A percentile compares a stretch with the other conserved stretches of the same genome.
phyloP scores from a whole-genome alignment of 169 alveolate species.

The Cryptosporidium canis region DNA sequence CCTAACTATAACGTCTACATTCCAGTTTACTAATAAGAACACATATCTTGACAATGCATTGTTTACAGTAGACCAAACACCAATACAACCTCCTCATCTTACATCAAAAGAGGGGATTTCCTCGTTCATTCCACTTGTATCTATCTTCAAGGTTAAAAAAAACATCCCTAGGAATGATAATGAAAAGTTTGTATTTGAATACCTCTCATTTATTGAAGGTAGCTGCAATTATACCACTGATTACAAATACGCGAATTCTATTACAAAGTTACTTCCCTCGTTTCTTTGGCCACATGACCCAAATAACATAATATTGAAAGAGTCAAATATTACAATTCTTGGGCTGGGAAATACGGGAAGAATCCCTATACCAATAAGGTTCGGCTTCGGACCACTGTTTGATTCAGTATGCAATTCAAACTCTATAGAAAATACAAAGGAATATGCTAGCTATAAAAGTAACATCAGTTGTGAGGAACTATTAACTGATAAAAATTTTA shows the following conservation, averaged over 20 bases:
- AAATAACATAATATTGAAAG: conserved; percentile 27
- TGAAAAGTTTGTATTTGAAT: background rate
- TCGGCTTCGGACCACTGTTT: conserved; percentile 60
- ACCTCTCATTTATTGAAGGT: conserved; percentile 4
- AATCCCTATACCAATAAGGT: conserved; percentile 12
- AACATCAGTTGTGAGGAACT: background rate
- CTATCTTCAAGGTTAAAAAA: conserved; percentile 19
- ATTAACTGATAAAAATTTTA: background rate
- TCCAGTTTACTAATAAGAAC: conserved; percentile 40
- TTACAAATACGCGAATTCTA: background rate
- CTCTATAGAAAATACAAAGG: background rate
- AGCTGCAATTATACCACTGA: background rate
- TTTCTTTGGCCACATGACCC: conserved; percentile 72
- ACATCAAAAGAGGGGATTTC: conserved; percentile 60
- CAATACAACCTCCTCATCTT: conserved; percentile 62
- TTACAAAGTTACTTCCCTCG: conserved; percentile 43
- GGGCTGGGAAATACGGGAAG: conserved; percentile 60
- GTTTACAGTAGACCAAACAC: conserved; percentile 62
- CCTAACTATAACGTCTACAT: conserved; percentile 40
- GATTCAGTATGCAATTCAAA: conserved; percentile 1
- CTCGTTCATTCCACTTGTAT: conserved; percentile 49
- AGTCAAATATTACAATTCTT: conserved; percentile 27
- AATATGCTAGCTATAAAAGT: background rate
- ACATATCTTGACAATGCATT: background rate
- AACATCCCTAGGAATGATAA: background rate